phyloP scores from a whole-genome alignment of 2,329 filamentous ascomycete species.

The Metarhizium brunneum region DNA sequence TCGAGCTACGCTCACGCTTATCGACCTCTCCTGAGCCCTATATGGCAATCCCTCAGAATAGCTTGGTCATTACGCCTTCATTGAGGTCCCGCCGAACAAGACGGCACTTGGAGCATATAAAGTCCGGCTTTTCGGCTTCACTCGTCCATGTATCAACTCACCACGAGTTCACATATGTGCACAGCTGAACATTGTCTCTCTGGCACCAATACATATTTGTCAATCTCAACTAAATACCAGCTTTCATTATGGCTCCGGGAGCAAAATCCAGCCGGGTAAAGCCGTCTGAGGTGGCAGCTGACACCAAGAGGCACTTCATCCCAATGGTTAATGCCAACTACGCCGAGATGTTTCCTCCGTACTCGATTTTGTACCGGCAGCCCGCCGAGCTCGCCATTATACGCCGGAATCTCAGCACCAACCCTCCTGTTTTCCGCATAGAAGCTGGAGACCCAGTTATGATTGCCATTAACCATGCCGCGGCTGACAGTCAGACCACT shows the following conservation, averaged over 20 bases:
- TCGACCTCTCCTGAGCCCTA: not conserved
- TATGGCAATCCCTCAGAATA: not conserved
- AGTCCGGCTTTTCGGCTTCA: constrained; percentile 2
- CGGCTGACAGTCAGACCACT: constrained; percentile 27
- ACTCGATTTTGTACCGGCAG: constrained; percentile 49
- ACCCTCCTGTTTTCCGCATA: constrained; percentile 39
- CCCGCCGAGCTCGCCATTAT: constrained; percentile 36
- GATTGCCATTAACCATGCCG: constrained; percentile 48
- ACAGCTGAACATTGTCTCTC: not conserved
- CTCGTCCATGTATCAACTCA: constrained; percentile 10
- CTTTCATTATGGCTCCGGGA: constrained; percentile 20
- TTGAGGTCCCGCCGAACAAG: not conserved
- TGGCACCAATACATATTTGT: not conserved
- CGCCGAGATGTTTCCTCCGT: constrained; percentile 42
- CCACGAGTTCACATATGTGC: not conserved
- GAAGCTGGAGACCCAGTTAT: constrained; percentile 50
- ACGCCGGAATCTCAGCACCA: constrained; percentile 23
- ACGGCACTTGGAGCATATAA: constrained; percentile 5
- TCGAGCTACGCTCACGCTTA: constrained; percentile 20
- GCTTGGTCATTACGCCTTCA: not conserved
- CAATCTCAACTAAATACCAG: not conserved
- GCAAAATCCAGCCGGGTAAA: constrained; percentile 23
- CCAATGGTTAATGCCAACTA: constrained; percentile 52
- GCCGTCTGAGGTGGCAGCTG: constrained; percentile 56
- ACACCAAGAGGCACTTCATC: constrained; percentile 63